Evolutionary conservation across 371 early-diverging fungal species (phyloP).

Genomic region (Sporodiniella umbellata): DNA sequence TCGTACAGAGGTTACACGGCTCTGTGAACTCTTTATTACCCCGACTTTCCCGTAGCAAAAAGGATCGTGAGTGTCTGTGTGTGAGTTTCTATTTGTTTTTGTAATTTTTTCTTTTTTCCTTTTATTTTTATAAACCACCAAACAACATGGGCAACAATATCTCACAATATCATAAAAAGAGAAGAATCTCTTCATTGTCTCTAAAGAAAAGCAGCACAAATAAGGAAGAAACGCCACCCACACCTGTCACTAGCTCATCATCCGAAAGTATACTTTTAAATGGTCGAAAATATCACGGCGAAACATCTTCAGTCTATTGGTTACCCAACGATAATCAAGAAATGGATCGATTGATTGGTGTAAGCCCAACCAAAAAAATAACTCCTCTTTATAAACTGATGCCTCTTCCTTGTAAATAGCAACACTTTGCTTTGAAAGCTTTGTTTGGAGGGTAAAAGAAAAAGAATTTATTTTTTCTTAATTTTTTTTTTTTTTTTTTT

Average conservation of each 20-base stretch:
- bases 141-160: neutral
- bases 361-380: neutral
- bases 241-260: neutral
- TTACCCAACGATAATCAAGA: conserved; percentile 27
- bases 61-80: too few species aligned
- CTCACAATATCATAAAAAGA: neutral
- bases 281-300: conserved; percentile 20
- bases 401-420: conserved; percentile 18
- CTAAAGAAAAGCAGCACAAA: neutral
- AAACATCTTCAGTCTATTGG: conserved; percentile 18
- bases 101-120: neutral
- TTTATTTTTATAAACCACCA: neutral
- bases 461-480: too few species aligned
- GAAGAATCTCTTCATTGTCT: neutral
- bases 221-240: neutral
- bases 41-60: too few species aligned
- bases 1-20: too few species aligned
- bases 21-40: too few species aligned
- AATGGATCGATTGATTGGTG: conserved; percentile 22
- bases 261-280: conserved; percentile 4
- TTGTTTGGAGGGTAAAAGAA: conserved; percentile 24
- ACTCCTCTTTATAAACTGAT: neutral
- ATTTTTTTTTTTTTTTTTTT: too few species aligned
- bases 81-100: neutral
- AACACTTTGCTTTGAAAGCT: conserved; percentile 33